Base-by-base conservation (phyloP, 768 basidiomycete genomes). In the Dictyophora rubrovolvata region DNA sequence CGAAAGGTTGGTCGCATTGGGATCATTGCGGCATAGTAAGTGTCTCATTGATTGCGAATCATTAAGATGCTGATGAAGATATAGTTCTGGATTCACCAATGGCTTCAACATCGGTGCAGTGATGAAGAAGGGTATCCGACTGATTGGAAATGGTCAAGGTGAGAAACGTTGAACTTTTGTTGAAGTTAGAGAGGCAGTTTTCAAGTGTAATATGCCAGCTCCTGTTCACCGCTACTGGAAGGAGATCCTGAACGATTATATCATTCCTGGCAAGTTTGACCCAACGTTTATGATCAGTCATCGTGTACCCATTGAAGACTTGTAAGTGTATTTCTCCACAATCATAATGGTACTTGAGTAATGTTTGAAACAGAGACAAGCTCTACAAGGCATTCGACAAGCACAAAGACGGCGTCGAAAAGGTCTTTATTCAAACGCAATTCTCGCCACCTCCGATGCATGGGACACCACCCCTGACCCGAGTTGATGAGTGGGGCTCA, bases 201-300 rank as follows among this genome's bases (percentile, higher is more conserved):
- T 33, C 1, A 0, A 56, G n/a, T 10, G 1, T 47, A 54, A 49
- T n/a, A n/a, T 60, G 62, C 37, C 33, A 49, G 85, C 85, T 0
- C 87, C 86, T 3, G 84, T 87, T 1, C 86, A 86, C 65, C 75
- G 77, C 52, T 87, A 85, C 71, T 88, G 86, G 86, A 72, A 85
- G 58, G 81, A 86, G 63, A 78, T 89, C 52, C 68, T 89, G 51
- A 68, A 85, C 59, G 79, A 81, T 53, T 83, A 81, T 65, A 81
- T 88, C 66, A 70, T 78, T 52, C 73, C 80, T 1, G 81, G 83
- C 16, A 83, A 84, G 68, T 80, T 88, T 62, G 83, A 88, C 63
- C 79, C 81, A 5, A 78, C 74, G 5, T 81, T 84, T 61, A 76
- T 84, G 63, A 69, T 83, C 28, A 77, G 79, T 0, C 81, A 83